Base-by-base conservation (phyloP, 2,329 filamentous ascomycete genomes). In the Stachybotrys chartarum region DNA sequence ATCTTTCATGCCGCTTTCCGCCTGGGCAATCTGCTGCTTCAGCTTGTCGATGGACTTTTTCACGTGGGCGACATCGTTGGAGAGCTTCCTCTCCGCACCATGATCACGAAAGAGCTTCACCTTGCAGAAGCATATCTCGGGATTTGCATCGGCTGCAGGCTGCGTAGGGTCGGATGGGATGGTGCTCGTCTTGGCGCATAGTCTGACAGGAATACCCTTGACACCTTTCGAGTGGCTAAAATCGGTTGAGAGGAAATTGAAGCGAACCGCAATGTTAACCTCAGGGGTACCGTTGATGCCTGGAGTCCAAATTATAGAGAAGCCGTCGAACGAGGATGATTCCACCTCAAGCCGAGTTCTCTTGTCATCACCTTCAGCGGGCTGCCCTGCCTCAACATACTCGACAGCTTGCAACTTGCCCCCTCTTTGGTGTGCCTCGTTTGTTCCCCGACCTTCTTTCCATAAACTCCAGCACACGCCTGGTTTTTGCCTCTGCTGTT, bases 151-250 rank as follows among this genome's bases (percentile, higher is more conserved):
- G 8, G 72, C 67, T 1, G 77, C 70, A 5, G 75, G 73, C 14
- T 76, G 75, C 1, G 79, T 77, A 8, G 78, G 72, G 30, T 80
- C 79, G 16, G 78, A 72, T 0, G 80, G 73, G 1, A 93, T 57
- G 11, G 86, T 72, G 60, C 88, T 87, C 0, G 94, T 97, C 72
- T 97, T 97, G 14, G 92, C 86, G 70, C 93, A 97, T 0, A 97
- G 80, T 55, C 94, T 80, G 5, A 99, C 92, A 0, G 94, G 93
- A 60, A 97, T 97, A 42, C 94, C 94, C 72, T 97, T 99, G 51
- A 99, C 94, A 50, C 94, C 94, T 68, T 99, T 99, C 10, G 94
- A 97, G 68, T 97, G 94, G 70, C 93, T 97, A 69, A 97, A 99
- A 68, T 99, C 94, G 8, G 94, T 99, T 0, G 94, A 99, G 0